These are phyloP conservation scores for Ganoderma multipileum DNA, from an alignment of 1,284 basidiomycete species.

Conservation along the genomic window DNA sequence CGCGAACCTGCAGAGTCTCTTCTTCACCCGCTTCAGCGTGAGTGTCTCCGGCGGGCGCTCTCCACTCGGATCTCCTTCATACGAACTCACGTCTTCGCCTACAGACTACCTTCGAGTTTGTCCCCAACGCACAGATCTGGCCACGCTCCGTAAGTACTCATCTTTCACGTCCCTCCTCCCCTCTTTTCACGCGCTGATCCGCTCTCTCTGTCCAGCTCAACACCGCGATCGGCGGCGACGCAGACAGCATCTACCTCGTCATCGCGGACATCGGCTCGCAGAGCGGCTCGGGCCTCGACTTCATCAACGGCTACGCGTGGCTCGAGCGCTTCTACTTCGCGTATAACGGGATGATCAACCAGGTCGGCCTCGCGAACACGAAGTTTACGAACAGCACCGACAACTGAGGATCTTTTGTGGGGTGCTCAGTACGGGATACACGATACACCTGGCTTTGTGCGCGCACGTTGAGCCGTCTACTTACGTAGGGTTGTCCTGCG, in stretches of 20 bases:
- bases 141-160: slow-evolving; percentile 22
- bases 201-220: slow-evolving; percentile 42
- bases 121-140: slow-evolving; percentile 23
- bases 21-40: slow-evolving; percentile 38
- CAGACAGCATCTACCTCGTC: slow-evolving; percentile 52
- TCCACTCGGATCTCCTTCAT: no score
- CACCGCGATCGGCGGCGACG: slow-evolving; percentile 50
- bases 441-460: neutral
- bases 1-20: slow-evolving; percentile 30
- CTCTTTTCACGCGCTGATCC: neutral
- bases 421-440: no score
- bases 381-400: neutral
- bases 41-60: no score
- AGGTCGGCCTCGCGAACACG: neutral
- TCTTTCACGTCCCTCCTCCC: neutral
- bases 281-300: slow-evolving; percentile 39
- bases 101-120: slow-evolving; percentile 20
- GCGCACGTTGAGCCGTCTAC: neutral
- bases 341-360: neutral
- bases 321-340: slow-evolving; percentile 4
- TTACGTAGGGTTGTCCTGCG: no score
- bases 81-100: neutral
- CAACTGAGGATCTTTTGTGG: neutral
- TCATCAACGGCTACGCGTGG: slow-evolving; percentile 30
- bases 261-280: slow-evolving; percentile 46